These are phyloP conservation scores for Bacterosira constricta DNA, from an alignment of 108 stramenopile species.

Conservation along the genomic window DNA sequence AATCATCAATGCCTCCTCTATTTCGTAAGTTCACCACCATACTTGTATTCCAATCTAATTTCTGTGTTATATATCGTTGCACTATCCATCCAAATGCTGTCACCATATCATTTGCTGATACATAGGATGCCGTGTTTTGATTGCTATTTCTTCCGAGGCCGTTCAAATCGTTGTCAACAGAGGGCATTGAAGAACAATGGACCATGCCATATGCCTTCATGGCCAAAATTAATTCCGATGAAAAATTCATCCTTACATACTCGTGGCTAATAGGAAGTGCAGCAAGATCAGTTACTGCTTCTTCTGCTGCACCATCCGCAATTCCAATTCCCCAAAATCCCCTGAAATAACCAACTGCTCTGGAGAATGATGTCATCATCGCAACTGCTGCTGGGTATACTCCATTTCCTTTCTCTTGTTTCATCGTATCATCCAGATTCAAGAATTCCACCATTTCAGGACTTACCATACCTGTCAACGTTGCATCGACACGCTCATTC, in stretches of 20 bases:
- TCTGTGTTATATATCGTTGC: constrained; percentile 8
- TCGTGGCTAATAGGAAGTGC: constrained; percentile 30
- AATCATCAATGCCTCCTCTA: constrained; percentile 29
- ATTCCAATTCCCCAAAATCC: no score
- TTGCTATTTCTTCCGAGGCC: no score
- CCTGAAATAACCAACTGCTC: no score
- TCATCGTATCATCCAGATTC: background rate
- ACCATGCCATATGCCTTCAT: constrained; percentile 40
- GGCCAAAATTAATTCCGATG: constrained; percentile 15
- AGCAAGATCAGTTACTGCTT: background rate
- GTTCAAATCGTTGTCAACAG: no score
- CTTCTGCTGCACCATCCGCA: background rate
- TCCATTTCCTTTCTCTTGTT: background rate
- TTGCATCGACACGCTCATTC: constrained; percentile 26
- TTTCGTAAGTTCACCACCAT: constrained; percentile 45
- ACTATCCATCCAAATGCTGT: constrained; percentile 44
- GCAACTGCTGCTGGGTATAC: no score
- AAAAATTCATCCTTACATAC: constrained; percentile 24
- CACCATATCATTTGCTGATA: constrained; percentile 49
- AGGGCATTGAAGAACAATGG: background rate
- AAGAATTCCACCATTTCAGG: constrained; percentile 19
- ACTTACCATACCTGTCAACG: constrained; percentile 35
- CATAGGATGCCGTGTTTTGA: background rate
- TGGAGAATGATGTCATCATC: no score
- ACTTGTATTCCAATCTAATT: constrained; percentile 32